Conservation (phyloP, 768 basidiomycete genomes). For the Tulasnella sp. region DNA sequence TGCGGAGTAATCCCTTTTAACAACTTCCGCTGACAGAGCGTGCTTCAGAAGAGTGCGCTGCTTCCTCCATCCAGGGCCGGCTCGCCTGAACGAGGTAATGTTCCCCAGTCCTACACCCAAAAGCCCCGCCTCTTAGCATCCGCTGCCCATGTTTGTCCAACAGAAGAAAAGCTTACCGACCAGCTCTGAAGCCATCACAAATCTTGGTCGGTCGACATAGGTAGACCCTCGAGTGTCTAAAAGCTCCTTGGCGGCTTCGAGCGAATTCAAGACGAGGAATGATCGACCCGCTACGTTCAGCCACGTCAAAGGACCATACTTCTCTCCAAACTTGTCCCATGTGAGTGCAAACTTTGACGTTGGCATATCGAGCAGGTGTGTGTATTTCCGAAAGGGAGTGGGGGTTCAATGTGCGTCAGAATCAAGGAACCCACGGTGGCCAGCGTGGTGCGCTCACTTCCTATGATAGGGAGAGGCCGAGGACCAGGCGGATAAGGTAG, state of each 20-base stretch:
- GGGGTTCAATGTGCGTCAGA: background rate
- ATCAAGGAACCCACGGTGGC: background rate
- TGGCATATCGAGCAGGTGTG: slow-evolving; percentile 33
- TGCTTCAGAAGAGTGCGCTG: background rate
- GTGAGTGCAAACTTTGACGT: background rate
- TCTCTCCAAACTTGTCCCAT: slow-evolving; percentile 16
- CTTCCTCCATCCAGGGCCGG: background rate
- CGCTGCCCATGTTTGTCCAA: no score
- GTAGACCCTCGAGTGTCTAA: slow-evolving; percentile 29
- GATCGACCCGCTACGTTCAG: slow-evolving; percentile 23
- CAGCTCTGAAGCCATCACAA: background rate
- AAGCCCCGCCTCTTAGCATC: no score
- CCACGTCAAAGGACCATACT: slow-evolving; percentile 18
- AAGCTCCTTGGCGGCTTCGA: slow-evolving; percentile 28
- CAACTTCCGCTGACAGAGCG: background rate
- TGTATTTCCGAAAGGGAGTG: background rate
- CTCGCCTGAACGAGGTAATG: background rate
- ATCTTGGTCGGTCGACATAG: slow-evolving; percentile 30
- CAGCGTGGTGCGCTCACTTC: background rate
- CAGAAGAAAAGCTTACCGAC: background rate
- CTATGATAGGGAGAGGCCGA: background rate
- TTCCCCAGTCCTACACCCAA: background rate
- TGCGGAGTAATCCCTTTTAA: background rate
- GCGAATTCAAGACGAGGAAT: slow-evolving; percentile 24
- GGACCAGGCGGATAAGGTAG: background rate